Base-by-base conservation (phyloP, 768 basidiomycete species). In the Boletus vinaceobasis region DNA sequence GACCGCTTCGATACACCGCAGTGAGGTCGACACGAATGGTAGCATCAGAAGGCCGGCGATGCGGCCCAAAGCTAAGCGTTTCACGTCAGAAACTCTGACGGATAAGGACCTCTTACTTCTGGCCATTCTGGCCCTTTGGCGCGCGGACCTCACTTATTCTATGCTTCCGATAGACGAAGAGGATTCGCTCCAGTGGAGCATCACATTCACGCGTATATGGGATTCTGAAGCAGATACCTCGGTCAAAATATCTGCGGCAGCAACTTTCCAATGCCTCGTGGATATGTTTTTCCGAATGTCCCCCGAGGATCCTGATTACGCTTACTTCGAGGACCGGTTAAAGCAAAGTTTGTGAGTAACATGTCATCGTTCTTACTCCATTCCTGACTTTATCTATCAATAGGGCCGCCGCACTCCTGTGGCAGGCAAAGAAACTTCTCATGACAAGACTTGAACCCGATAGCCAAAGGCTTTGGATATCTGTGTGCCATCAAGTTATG, bases 101-200 rank as follows among this genome's bases (percentile, higher is more conserved):
- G 88, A 90, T 58, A 75, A 81, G 38, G 90, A 93, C 59, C 74
- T 90, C 15, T 75, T 93, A 9, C 70, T 89, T 10, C 74, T 91
- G 3, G 82, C 80, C 5, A 77, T 90, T n/a, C 71, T 90, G 9
- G 77, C 87, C 0, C 72, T 92, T 31, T 91, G 85, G 85, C 79
- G 88, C 19, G 65, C 77, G 1, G 77, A 79, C 43, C 75, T 79
- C 0, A 58, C 71, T 26, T 88, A 87, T 71, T 82, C 80, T 55
- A 71, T 83, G 51, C 73, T 76, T 27, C 76, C 75, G 7, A 65
- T 80, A 32, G 71, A 69, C 1, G 61, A 73, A 2, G 65, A 69
- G 3, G 76, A 80, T 10, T 67, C 79, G 23, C 70, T 76, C 0
- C 65, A 73, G 32, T 86, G 82, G 83, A 65, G 78, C 23, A 67